Conservation (phyloP, 768 basidiomycete genomes). For the Russula compacta region DNA sequence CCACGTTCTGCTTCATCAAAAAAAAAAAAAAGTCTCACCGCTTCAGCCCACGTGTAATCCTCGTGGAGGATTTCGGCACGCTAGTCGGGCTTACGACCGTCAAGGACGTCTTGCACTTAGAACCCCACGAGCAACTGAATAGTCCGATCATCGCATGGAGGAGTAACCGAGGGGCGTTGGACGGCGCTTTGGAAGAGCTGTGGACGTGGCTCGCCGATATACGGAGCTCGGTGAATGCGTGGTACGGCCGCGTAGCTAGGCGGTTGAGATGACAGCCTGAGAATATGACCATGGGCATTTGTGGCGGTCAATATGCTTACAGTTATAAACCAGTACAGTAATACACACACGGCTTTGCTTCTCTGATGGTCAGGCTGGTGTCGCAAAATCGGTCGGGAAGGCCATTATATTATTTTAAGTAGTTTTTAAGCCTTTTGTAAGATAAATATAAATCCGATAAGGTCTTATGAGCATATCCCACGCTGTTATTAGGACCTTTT, state of each 20-base stretch:
- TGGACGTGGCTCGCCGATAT: conserved; percentile 18
- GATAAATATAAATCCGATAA: too few species aligned
- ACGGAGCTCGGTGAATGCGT: conserved; percentile 11
- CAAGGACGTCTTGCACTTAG: conserved; percentile 91
- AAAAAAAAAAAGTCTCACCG: not conserved
- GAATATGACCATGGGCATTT: not conserved
- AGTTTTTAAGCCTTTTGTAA: too few species aligned
- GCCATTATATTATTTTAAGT: too few species aligned
- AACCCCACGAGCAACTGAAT: conserved; percentile 13
- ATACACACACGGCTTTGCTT: not conserved
- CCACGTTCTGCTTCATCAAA: not conserved
- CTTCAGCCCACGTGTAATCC: conserved; percentile 87
- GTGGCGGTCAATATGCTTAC: too few species aligned
- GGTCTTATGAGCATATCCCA: too few species aligned
- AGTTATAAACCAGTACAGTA: not conserved
- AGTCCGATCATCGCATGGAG: conserved; percentile 17
- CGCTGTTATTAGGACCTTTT: too few species aligned
- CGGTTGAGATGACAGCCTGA: conserved; percentile 9
- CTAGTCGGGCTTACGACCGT: conserved; percentile 87
- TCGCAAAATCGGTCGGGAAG: too few species aligned
- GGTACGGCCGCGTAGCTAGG: conserved; percentile 10
- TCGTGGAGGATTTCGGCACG: conserved; percentile 80
- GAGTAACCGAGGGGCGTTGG: conserved; percentile 15
- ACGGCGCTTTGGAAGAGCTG: conserved; percentile 16
- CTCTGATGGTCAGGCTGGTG: not conserved